These are phyloP conservation scores for Leptomonas seymouri DNA, from an alignment of 208 protist genomes.

Conservation along the genomic window DNA sequence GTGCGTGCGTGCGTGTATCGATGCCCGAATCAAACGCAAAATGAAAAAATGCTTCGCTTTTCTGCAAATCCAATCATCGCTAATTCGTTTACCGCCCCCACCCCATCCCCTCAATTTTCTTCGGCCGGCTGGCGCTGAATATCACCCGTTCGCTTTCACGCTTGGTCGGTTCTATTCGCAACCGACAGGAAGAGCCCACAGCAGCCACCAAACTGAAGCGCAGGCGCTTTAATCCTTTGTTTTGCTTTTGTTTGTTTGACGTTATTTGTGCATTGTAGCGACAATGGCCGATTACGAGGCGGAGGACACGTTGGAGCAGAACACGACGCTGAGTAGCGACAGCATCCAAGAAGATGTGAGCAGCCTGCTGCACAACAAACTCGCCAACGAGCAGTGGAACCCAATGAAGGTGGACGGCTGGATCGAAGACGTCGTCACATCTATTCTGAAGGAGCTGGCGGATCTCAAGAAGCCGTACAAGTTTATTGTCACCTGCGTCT, in stretches of 20 bases:
- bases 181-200: no score
- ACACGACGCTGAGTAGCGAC: slow-evolving; percentile 84
- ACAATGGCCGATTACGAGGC: slow-evolving; percentile 67
- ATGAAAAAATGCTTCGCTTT: no score
- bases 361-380: slow-evolving; percentile 62
- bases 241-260: slow-evolving; percentile 4
- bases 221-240: no score
- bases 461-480: slow-evolving; percentile 95
- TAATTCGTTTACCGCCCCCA: no score
- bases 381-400: slow-evolving; percentile 78
- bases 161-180: no score
- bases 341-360: slow-evolving; percentile 81
- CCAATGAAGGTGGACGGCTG: slow-evolving; percentile 83
- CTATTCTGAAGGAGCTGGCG: slow-evolving; percentile 76
- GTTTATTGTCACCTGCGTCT: slow-evolving; percentile 87
- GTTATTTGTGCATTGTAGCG: background rate
- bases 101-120: no score
- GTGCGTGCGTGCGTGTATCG: no score
- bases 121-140: no score
- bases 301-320: slow-evolving; percentile 73
- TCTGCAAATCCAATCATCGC: no score
- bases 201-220: no score
- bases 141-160: no score
- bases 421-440: slow-evolving; percentile 81
- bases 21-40: no score